These are phyloP conservation scores for Ogataea zsoltii DNA, from an alignment of 805 yeast species.

Conservation along the genomic window DNA sequence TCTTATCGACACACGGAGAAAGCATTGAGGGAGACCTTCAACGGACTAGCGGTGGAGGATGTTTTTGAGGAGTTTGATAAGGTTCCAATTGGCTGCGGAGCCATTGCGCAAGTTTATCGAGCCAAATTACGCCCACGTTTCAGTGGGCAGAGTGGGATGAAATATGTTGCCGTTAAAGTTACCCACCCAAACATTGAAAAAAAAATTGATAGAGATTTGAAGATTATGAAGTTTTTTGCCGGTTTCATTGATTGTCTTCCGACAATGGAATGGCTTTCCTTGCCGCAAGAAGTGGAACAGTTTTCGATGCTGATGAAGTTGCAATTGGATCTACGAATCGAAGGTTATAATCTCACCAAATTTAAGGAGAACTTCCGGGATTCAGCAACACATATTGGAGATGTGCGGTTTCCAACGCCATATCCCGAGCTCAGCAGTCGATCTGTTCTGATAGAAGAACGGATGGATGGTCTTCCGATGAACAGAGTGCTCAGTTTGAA, in stretches of 20 bases:
- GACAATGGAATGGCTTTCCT: slow-evolving; percentile 95
- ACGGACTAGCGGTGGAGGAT: slow-evolving; percentile 56
- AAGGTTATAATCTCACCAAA: slow-evolving; percentile 73
- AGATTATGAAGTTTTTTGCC: slow-evolving; percentile 84
- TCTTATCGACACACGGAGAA: slow-evolving; percentile 57
- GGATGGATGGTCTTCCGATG: slow-evolving; percentile 82
- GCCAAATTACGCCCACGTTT: slow-evolving; percentile 60
- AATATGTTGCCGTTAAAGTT: slow-evolving; percentile 85
- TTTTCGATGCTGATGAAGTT: slow-evolving; percentile 82
- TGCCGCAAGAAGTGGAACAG: slow-evolving; percentile 92
- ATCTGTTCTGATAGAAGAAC: slow-evolving; percentile 82
- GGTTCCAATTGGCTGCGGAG: slow-evolving; percentile 92
- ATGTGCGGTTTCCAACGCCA: slow-evolving; percentile 81
- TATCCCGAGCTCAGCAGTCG: slow-evolving; percentile 63
- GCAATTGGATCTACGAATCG: slow-evolving; percentile 88
- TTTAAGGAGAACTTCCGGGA: slow-evolving; percentile 67
- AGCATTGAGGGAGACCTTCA: slow-evolving; percentile 60
- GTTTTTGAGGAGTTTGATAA: slow-evolving; percentile 77
- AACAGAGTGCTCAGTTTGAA: slow-evolving; percentile 57
- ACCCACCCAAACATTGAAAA: slow-evolving; percentile 83
- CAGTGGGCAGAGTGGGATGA: slow-evolving; percentile 38
- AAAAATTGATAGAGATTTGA: slow-evolving; percentile 75
- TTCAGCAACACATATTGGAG: slow-evolving; percentile 37
- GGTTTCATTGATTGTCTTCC: slow-evolving; percentile 68
- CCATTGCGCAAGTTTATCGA: slow-evolving; percentile 93